phyloP scores from a whole-genome alignment of 1,284 basidiomycete genomes.

The Ustilago trichophora region DNA sequence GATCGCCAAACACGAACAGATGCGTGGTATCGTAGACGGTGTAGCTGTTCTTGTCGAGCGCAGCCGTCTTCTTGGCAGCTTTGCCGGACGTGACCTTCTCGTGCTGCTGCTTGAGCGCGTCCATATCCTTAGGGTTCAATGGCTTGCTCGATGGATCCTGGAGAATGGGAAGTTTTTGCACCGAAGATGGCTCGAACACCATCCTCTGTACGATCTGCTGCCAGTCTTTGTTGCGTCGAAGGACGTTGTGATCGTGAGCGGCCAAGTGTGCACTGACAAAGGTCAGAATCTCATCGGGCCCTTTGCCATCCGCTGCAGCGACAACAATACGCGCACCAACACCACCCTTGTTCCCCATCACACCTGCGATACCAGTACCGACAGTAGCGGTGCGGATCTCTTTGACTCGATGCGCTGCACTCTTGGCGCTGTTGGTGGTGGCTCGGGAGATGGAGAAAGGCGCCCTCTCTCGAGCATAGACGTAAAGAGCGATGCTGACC shows the following conservation, averaged over 20 bases:
- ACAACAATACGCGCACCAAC: slow-evolving; percentile 87
- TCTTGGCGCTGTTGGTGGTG: slow-evolving; percentile 77
- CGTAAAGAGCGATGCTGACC: slow-evolving; percentile 68
- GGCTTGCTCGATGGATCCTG: slow-evolving; percentile 23
- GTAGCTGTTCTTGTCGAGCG: slow-evolving; percentile 55
- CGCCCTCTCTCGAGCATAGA: slow-evolving; percentile 78
- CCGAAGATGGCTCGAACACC: slow-evolving; percentile 71
- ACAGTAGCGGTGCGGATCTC: slow-evolving; percentile 62
- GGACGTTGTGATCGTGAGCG: slow-evolving; percentile 80
- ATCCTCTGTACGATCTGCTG: slow-evolving; percentile 80
- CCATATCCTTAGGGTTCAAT: slow-evolving; percentile 27
- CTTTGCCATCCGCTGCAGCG: slow-evolving; percentile 48
- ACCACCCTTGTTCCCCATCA: slow-evolving; percentile 94
- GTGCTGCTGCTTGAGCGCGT: slow-evolving; percentile 66
- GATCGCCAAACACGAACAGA: slow-evolving; percentile 66
- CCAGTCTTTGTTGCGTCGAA: slow-evolving; percentile 81
- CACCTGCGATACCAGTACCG: slow-evolving; percentile 61
- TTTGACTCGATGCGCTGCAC: slow-evolving; percentile 65
- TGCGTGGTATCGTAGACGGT: slow-evolving; percentile 65
- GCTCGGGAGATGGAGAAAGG: slow-evolving; percentile 69
- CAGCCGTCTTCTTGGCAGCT: slow-evolving; percentile 72
- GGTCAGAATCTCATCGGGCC: slow-evolving; percentile 69
- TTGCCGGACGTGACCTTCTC: slow-evolving; percentile 68
- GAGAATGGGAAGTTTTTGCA: slow-evolving; percentile 41
- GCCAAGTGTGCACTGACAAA: slow-evolving; percentile 92